Evolutionary conservation across 1,139 yeast species (phyloP), one percentile per base, ranked within the genome.

Genomic region (Saccharomycopsis crataegensis): DNA sequence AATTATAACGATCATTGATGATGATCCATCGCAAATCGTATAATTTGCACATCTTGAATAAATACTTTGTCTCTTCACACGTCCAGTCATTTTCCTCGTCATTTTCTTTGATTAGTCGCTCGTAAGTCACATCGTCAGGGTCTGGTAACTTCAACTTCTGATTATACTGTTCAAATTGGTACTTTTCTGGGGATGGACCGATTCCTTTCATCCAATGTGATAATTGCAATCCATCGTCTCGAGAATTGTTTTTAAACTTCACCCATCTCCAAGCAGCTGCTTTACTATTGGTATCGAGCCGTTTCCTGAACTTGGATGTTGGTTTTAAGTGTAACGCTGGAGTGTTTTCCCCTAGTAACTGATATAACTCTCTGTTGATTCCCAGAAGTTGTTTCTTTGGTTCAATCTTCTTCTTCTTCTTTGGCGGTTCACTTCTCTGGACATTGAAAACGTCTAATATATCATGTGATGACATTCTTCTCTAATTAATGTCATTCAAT

Each of bases 11-110:
- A 64, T 93, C 99, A 58, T 78, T 74, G 11, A 93, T 80, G 1
- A 90, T 83, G 9, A 85, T 79, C 98, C 99, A 93, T 59, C 94
- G 79, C 63, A 93, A 74, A 64, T 93, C 98, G 64, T 79, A 91
- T 1, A 76, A 77, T 43, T 73, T 68, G 59, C 96, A 87, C 40
- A 88, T 70, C 1, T 82, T 85, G 67, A 91, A 89, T 32, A 93
- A 70, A 58, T 86, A 80, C 50, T 72, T 72, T 0, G 97, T 88
- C 65, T 93, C 98, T 46, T 83, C 83, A 62, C 76, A 87, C 1
- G 79, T 71, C 97, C 98, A 91, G 17, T 66, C 50, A 12, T 48
- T 54, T 49, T 58, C 56, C 49, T 60, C 58, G 43, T 61, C 61
- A 43, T 58, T 45, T 45, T 28, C 17, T 17, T 56, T 56, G 2